Base-by-base conservation (phyloP, 495 filamentous ascomycete genomes). In the Penicillium steckii region DNA sequence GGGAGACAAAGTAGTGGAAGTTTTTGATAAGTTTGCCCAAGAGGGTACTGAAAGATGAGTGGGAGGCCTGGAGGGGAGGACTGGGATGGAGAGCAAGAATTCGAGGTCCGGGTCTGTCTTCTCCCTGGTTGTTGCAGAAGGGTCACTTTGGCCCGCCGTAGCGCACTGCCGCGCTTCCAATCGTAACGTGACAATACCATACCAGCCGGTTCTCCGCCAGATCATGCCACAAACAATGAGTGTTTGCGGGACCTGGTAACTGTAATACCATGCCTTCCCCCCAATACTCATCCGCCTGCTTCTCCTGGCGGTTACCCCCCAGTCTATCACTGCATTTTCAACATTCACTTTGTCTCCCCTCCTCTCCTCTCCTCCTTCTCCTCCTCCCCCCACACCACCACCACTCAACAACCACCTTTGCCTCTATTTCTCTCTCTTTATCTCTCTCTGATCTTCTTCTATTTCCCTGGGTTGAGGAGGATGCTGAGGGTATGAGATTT, bases 401-500 rank as follows among this genome's bases (percentile, higher is more conserved):
- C 49, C 12, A 44, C 24, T 44, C 38, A 22, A 42, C 9, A 7
- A 6, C 17, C 35, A 22, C 56, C 18, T 53, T 32, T 40, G 17
- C 51, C 47, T 32, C 50, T 26, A 42, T 35, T 49, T 23, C 46
- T 18, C 30, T 27, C 50, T 37, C 23, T 46, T 43, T 40, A 30
- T 35, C n/a, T n/a, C n/a, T n/a, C n/a, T n/a, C n/a, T n/a, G n/a
- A n/a, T n/a, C n/a, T n/a, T n/a, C n/a, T n/a, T n/a, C n/a, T n/a
- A n/a, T n/a, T n/a, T 52, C 52, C 54, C 17, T 50, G 23, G 23
- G 50, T 43, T 42, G 40, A 64, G 51, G 60, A 64, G 65, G 51
- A 77, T 77, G 73, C 64, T 74, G 69, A 77, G 69, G 72, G 65
- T 68, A 77, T 77, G 74, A 77, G 65, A 65, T 63, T 54, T 52